phyloP scores from a whole-genome alignment of 805 yeast genomes.

The Saccharomycopsis fermentans region DNA sequence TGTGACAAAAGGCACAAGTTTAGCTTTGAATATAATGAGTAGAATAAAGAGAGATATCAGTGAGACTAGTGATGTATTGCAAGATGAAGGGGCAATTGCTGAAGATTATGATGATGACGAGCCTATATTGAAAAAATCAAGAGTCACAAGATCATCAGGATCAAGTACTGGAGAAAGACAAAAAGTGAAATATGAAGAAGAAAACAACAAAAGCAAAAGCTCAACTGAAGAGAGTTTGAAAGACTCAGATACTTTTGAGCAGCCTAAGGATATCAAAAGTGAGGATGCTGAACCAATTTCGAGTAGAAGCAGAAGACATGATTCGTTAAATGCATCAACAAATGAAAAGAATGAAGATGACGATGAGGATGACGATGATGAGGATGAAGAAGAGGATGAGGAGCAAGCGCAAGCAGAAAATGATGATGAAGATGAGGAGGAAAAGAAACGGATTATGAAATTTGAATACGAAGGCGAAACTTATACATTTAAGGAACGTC shows the following conservation, averaged over 20 bases:
- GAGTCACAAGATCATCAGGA: conserved; percentile 12
- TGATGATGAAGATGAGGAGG: conserved; percentile 20
- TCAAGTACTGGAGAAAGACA: neutral
- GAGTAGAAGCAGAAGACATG: neutral
- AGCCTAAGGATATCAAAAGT: neutral
- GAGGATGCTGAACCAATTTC: neutral
- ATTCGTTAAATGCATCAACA: conserved; percentile 1
- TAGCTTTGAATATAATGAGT: neutral
- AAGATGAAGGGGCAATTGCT: neutral
- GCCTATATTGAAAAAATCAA: conserved; percentile 25
- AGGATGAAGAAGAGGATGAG: conserved; percentile 21
- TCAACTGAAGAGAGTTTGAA: neutral
- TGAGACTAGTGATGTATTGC: neutral
- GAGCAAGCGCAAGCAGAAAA: conserved; percentile 22
- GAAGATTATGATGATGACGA: conserved; percentile 20
- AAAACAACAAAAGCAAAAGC: neutral
- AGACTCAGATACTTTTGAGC: neutral
- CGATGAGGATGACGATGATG: conserved; percentile 21
- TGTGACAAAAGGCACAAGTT: too few species aligned
- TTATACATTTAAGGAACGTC: conserved; percentile 81
- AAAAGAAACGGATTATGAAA: conserved; percentile 28
- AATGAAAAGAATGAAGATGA: conserved; percentile 18
- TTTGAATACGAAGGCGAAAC: conserved; percentile 57
- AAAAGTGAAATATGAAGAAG: conserved; percentile 3
- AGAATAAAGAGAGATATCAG: conserved; percentile 1